A percentile compares a stretch with the other conserved stretches of the same genome.
Evolutionary conservation across 306 rosid genomes (phyloP).

Genomic region (Glycyrrhiza uralensis): DNA sequence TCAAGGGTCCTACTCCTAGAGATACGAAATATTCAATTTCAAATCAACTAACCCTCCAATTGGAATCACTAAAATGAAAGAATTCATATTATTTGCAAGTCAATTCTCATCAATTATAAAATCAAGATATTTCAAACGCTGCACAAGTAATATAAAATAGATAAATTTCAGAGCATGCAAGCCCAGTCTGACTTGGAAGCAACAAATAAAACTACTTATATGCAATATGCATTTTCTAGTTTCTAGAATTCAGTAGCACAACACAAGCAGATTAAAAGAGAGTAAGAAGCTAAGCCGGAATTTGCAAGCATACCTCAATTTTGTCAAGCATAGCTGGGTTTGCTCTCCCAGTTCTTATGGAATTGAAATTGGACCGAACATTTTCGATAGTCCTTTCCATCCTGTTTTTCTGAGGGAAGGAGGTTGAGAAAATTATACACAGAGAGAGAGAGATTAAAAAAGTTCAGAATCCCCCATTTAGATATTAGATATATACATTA

Average conservation of each 20-base stretch:
- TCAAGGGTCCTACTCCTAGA: background rate
- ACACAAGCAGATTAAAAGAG: background rate
- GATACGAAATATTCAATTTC: background rate
- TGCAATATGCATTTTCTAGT: background rate
- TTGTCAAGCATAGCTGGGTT: constrained; percentile 89
- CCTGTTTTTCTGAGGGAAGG: constrained; percentile 55
- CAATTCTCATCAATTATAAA: background rate
- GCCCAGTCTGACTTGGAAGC: background rate
- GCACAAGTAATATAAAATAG: background rate
- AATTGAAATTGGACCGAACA: constrained; percentile 68
- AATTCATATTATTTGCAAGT: background rate
- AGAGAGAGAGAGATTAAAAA: background rate
- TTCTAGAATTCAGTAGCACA: background rate
- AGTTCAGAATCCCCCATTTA: background rate
- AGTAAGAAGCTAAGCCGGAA: background rate
- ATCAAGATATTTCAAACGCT: background rate
- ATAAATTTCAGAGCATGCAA: background rate
- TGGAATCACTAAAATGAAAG: background rate
- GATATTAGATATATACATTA: background rate
- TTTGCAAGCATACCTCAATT: constrained; percentile 59
- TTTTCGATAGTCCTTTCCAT: constrained; percentile 87
- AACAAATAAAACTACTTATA: background rate
- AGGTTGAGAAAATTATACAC: background rate
- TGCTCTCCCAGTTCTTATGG: constrained; percentile 89
- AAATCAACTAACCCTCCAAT: background rate